Base-by-base conservation (phyloP, 345 rosid genomes). In the Lumnitzera racemosa region DNA sequence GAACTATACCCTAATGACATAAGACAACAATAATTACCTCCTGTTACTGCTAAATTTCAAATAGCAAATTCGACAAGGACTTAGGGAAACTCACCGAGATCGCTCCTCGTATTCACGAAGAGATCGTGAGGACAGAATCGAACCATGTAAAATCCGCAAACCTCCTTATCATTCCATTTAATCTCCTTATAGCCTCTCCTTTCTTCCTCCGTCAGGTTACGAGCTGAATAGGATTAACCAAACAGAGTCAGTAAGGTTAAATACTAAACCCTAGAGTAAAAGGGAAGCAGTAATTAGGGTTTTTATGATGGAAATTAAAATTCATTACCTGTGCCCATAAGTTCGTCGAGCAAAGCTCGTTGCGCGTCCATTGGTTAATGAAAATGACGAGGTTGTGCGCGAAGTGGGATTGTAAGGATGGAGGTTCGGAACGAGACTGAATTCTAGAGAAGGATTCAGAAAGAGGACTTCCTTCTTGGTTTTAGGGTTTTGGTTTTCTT, bases 51-150 rank as follows among this genome's bases (percentile, higher is more conserved):
- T 48, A 4, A 15, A 63, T 4, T 46, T 43, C 52, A 43, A 53
- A 11, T 1, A 2, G 36, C 58, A 12, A 16, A 11, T 8, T 46
- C 51, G 27, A 31, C 46, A 15, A 16, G 17, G 49, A 15, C 15
- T 2, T 46, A 52, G 27, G 13, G 8, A 53, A 61, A 77, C 83
- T n/a, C 58, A 94, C 97, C 99, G 49, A 94, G 92, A 76, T 94
- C 99, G 72, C 96, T 94, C 62, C 82, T 80, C 54, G 99, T 94
- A 78, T 94, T 94, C 77, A 94, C 92, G 51, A 94, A 94, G 80
- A 94, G 97, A 61, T 94, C 99, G 29, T 94, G 96, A 55, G 99
- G 97, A 58, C 99, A 94, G 65, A 94, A 94, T 13, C 97, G 82
- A 81, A 92, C 96, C 99, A 94, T 94, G 66, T 81, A 90, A 63